Evolutionary conservation across 1,284 basidiomycete species (phyloP), one percentile per base, ranked within the genome.

Genomic region (Lignosus rhinocerotis): DNA sequence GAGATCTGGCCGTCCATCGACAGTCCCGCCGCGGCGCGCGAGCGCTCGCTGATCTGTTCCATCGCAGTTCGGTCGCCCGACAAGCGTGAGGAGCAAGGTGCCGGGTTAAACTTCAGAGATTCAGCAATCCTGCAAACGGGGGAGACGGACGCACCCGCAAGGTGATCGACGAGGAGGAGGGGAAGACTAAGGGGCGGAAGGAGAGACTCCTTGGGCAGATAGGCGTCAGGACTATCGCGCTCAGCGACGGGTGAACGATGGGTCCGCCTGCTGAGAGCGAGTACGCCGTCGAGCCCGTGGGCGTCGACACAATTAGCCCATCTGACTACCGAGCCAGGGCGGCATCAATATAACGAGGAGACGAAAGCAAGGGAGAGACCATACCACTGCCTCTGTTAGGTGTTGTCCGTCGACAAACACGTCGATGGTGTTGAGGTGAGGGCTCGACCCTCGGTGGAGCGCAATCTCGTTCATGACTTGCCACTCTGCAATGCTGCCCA

Each of bases 381-480:
- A 61, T 75, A 96, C 94, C 55, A 98, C 93, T 17, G 93, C 92
- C 75, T 97, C 94, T 0, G 96, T 98, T 14, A 98, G 80, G 76
- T 97, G 94, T 70, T 96, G 93, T 0, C 91, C 94, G 68, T 98
- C 93, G n/a, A 97, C 94, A 72, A 84, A 97, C 9, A 94, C 92
- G 70, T 98, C 94, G 58, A 98, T 94, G 6, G 93, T 94, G 60
- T 94, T 95, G 53, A 98, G 80, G 69, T 98, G 96, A 1, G 95
- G 92, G 65, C 91, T 92, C 30, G 92, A 84, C 5, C 96, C 96
- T 21, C 96, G 86, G 73, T 98, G 96, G 21, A 98, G 78, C 10
- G 94, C 88, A 55, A 98, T 87, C 75, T 98, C 96, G 70, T 98
- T 98, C 94, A 98, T 96, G 36, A 97, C 94, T 74, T 98, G 95